Percentiles rank a stretch among this genome's conserved stretches.
phyloP scores from a whole-genome alignment of 768 basidiomycete genomes.

The Rhodosporidiobolus odoratus region DNA sequence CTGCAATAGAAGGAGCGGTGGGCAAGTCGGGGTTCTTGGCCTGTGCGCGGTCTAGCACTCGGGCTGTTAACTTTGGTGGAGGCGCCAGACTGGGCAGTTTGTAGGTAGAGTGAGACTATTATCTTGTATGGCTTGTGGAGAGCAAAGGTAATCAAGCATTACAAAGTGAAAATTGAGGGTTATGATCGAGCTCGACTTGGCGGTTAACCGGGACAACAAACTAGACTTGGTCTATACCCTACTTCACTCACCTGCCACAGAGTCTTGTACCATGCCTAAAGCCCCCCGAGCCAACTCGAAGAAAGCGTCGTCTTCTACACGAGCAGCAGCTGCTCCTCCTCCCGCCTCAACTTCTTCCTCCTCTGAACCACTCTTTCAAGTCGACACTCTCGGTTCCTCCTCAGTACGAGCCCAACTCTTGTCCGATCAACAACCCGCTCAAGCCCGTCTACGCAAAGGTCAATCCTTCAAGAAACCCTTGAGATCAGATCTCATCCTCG shows the following conservation, averaged over 20 bases:
- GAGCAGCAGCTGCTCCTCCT: background rate
- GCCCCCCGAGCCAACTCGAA: constrained; percentile 29
- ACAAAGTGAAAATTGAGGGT: too few species aligned
- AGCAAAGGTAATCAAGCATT: background rate
- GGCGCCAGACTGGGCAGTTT: constrained; percentile 1
- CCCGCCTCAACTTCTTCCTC: background rate
- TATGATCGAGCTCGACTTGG: background rate
- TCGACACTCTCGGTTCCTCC: constrained; percentile 27
- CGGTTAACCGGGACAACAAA: too few species aligned
- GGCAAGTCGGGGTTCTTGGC: background rate
- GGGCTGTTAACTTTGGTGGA: constrained; percentile 6
- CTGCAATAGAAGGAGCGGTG: background rate
- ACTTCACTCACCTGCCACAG: background rate
- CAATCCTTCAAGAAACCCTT: constrained; percentile 37
- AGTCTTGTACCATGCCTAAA: constrained; percentile 11
- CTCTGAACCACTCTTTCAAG: constrained; percentile 29
- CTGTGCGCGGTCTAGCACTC: constrained; percentile 9
- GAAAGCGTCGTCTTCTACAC: constrained; percentile 27
- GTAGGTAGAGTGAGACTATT: background rate
- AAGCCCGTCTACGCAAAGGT: constrained; percentile 23
- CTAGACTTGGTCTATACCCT: background rate
- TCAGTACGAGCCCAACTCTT: constrained; percentile 27
- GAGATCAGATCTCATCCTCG: constrained; percentile 38
- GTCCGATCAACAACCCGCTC: constrained; percentile 21
- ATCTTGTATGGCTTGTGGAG: background rate